phyloP scores from a whole-genome alignment of 768 basidiomycete species.

The Clitopilus passeckerianus region DNA sequence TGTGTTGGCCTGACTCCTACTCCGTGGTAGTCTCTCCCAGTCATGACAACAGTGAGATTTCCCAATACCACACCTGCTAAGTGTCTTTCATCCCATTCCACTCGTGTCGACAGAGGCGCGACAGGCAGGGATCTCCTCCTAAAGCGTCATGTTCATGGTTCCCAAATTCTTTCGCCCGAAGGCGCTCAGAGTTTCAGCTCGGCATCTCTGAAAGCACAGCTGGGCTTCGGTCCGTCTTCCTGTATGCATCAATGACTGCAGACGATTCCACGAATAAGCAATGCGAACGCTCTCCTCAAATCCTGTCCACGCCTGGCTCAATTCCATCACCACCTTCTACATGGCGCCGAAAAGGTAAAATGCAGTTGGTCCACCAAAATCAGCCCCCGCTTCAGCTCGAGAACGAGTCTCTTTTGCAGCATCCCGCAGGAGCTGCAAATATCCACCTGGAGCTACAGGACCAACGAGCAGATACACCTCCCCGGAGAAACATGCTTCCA shows the following conservation, averaged over 20 bases:
- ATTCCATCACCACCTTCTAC: constrained; percentile 6
- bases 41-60: constrained; percentile 25
- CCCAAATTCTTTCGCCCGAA: constrained; percentile 16
- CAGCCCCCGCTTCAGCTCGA: constrained; percentile 33
- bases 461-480: constrained; percentile 19
- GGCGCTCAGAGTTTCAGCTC: constrained; percentile 25
- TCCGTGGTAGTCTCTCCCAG: constrained; percentile 24
- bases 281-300: constrained; percentile 15
- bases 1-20: constrained; percentile 30
- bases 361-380: constrained; percentile 9
- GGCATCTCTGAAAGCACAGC: constrained; percentile 16
- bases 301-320: constrained; percentile 12
- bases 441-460: constrained; percentile 17
- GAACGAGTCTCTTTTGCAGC: constrained; percentile 54
- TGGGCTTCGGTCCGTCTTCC: constrained; percentile 20
- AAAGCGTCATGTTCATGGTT: background rate
- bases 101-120: constrained; percentile 5
- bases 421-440: constrained; percentile 40
- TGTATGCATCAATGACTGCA: constrained; percentile 26
- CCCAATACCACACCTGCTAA: constrained; percentile 14
- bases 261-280: constrained; percentile 7
- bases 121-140: constrained; percentile 6
- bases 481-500: background rate
- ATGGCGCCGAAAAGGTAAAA: constrained; percentile 1
- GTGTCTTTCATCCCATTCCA: constrained; percentile 15